Base-by-base conservation (phyloP, 2,329 filamentous ascomycete species). In the Fusarium succisae region DNA sequence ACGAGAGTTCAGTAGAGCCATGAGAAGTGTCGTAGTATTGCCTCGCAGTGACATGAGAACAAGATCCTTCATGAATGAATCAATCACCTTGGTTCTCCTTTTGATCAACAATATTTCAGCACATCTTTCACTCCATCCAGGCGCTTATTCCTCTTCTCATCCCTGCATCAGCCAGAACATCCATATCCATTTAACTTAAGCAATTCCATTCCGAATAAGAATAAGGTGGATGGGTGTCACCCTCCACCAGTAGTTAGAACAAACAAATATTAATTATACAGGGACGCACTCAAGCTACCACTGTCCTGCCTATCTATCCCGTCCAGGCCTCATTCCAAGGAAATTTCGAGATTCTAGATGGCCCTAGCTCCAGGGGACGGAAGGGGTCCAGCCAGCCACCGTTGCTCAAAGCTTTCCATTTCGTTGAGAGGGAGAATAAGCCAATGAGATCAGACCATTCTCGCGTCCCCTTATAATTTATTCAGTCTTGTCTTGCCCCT, bases 391-490 rank as follows among this genome's bases (percentile, higher is more conserved):
- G 57, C 68, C 69, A 71, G 63, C 68, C 69, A 71, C 69, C 56
- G 56, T 71, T 72, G 63, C 63, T 55, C 70, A 72, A 57, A 61
- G 69, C 69, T 63, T 72, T 60, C 44, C 48, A 69, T 73, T 70
- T 73, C 70, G 70, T 73, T 73, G 70, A 73, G 70, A 58, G 22
- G 10, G 28, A n/a, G 30, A 39, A 51, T 18, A 24, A 51, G 12
- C 66, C 53, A 72, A 59, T 55, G 37, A 39, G 32, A 44, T 59
- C 26, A n/a, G 18, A 6, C n/a, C 10, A 47, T 53, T 68, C 43
- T 50, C 45, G 20, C 44, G 53, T 63, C 70, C 65, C 63, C 53
- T 68, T 59, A 51, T 32, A 51, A 32, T 51, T 18, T 35, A 41
- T 59, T 48, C 51, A 35, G 55, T 22, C 47, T 38, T 61, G 53